A percentile compares a stretch with the other conserved stretches of the same genome.
phyloP scores from a whole-genome alignment of 768 basidiomycete genomes.

The Rhodotorula sphaerocarpa region DNA sequence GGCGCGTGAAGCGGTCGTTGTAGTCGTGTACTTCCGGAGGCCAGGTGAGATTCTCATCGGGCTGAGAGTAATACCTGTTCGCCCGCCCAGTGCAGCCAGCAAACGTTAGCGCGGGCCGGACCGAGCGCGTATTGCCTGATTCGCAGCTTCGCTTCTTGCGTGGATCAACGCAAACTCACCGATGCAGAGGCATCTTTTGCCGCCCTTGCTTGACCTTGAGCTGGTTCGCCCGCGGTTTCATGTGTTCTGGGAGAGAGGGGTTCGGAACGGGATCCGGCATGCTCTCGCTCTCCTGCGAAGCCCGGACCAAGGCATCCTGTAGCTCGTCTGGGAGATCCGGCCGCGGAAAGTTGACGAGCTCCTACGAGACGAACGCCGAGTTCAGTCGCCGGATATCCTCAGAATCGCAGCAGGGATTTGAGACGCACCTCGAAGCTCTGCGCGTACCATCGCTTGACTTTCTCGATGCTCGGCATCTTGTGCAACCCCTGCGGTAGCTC shows the following conservation, averaged over 20 bases:
- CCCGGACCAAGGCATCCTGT: constrained; percentile 56
- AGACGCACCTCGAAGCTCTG: constrained; percentile 85
- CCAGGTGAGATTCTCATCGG: constrained; percentile 59
- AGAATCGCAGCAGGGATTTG: neutral
- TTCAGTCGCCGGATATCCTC: neutral
- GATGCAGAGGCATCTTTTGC: constrained; percentile 71
- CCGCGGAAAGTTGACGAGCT: constrained; percentile 76
- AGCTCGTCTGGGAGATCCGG: constrained; percentile 62
- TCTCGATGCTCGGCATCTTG: constrained; percentile 82
- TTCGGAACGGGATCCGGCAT: constrained; percentile 74
- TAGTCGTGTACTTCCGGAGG: constrained; percentile 91
- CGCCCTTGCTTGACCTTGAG: constrained; percentile 50
- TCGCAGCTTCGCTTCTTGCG: too few relatives aligned
- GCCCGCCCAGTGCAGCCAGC: too few relatives aligned
- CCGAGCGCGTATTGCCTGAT: neutral
- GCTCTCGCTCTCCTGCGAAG: constrained; percentile 48
- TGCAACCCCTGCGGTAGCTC: constrained; percentile 84
- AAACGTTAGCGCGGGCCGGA: neutral
- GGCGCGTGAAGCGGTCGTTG: constrained; percentile 80
- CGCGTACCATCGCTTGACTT: constrained; percentile 96
- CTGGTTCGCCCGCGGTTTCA: constrained; percentile 31
- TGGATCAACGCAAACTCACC: constrained; percentile 50
- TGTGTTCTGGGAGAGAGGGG: constrained; percentile 54
- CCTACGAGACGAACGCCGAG: constrained; percentile 49
- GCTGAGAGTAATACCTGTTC: constrained; percentile 73